Base-by-base conservation (phyloP, 441 rosid species). In the Pelargonium hybrid region DNA sequence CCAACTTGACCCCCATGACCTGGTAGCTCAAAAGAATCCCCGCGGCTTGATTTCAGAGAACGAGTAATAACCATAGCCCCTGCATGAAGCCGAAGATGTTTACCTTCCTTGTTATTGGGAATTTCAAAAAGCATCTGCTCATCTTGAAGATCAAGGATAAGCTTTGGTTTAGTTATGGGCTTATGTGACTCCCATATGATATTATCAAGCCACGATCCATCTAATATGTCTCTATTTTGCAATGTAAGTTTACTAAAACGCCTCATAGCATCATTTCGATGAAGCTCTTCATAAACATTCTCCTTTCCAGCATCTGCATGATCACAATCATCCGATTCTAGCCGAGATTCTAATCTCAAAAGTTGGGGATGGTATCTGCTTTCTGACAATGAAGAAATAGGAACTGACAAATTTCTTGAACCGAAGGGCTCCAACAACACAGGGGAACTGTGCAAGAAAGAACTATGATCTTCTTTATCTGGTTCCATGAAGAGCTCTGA, bases 51-150 rank as follows among this genome's bases (percentile, higher is more conserved):
- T 68, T 89, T 85, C 64, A 76, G 67, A 62, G 95, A 79, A 65
- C 82, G 84, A 52, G 87, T 81, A 72, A 92, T 82, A 65, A 92
- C 80, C 99, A 95, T 92, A 73, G 99, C 97, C 76, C 96, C 96
- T 13, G 99, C 90, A 85, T 88, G 99, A 74, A 83, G 93, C 82
- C 82, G 90, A 74, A 90, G 87, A 80, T 85, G 75, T 72, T 84
- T 81, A 68, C 78, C 79, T 75, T 92, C 92, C 84, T 80, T 82
- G 65, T 80, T 78, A 88, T 91, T 95, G 67, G 84, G 71, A 78
- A 90, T 83, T 81, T 95, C 93, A 86, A 92, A 95, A 77, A 91
- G 90, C 98, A 95, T 95, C 73, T 88, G 92, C 83, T 89, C 87
- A 81, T 95, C 99, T 77, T 87, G 95, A 78, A 95, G 97, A 82